phyloP scores from a whole-genome alignment of 208 protist genomes.

The Leishmania mexicana region DNA sequence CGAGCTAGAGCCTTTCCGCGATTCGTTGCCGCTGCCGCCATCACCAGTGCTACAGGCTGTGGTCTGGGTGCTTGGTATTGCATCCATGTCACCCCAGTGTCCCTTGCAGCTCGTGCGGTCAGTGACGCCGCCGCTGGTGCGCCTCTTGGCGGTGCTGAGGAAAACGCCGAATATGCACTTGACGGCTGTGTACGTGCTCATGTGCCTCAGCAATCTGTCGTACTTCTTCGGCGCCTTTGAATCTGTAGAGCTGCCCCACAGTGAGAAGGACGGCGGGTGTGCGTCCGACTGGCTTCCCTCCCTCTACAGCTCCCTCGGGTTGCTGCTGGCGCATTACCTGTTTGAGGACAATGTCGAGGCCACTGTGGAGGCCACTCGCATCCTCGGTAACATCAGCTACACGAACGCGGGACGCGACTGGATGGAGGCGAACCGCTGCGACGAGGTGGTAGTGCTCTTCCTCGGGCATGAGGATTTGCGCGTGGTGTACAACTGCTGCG shows the following conservation, averaged over 20 bases:
- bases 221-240: conserved; percentile 75
- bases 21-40: conserved; percentile 16
- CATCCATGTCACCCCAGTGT: conserved; percentile 55
- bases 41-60: conserved; percentile 50
- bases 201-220: conserved; percentile 84
- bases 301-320: conserved; percentile 57
- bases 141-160: conserved; percentile 53
- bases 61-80: conserved; percentile 75
- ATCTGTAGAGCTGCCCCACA: conserved; percentile 12
- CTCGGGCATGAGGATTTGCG: conserved; percentile 81
- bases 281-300: conserved; percentile 23
- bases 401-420: conserved; percentile 81
- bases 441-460: conserved; percentile 83
- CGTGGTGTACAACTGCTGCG: conserved; percentile 85
- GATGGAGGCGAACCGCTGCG: conserved; percentile 78
- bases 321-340: conserved; percentile 63
- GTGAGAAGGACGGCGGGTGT: background rate
- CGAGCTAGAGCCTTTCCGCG: background rate
- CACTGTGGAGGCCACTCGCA: conserved; percentile 76
- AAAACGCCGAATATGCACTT: conserved; percentile 32
- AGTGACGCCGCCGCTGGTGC: conserved; percentile 45
- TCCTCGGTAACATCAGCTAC: conserved; percentile 81
- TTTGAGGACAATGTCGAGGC: conserved; percentile 78
- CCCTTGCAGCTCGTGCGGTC: conserved; percentile 43
- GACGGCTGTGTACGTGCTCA: conserved; percentile 71